Base-by-base conservation (phyloP, 2,329 filamentous ascomycete species). In the Malbranchea zuffiana region DNA sequence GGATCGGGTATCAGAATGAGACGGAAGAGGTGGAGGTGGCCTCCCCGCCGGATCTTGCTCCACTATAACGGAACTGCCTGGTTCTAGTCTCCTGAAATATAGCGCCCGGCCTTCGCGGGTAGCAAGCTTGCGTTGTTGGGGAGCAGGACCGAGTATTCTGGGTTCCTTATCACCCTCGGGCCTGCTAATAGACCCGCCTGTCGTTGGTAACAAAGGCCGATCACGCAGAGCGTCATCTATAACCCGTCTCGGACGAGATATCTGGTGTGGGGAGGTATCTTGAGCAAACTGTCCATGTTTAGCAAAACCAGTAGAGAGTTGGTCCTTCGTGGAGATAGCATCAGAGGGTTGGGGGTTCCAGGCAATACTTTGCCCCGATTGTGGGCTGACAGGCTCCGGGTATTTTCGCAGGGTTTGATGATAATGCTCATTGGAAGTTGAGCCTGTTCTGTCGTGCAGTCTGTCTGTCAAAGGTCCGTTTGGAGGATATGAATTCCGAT, bases 31-130 rank as follows among this genome's bases (percentile, higher is more conserved):
- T 28, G 50, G 16, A 8, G 35, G 35, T 28, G 50, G 52, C 29
- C 46, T 49, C 16, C 44, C 41, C 21, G 43, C 40, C 16, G 41
- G 17, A 31, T 45, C 46, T 37, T 50, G 43, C 21, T 42, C 31
- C 21, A 47, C 35, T 35, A 39, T 10, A 17, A 42, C 43, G 24
- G 41, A 37, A 33, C 31, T 29, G 19, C 32, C 21, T 10, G 23
- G 36, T n/a, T 16, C 24, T 8, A 31, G 24, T 25, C 25, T 23
- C 19, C 29, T 26, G 6, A 33, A 24, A 8, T 23, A 25, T 23
- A 13, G 8, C 16, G 16, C 36, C 31, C 17, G 21, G 10, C 21
- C 13, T 12, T 33, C 36, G 17, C 11, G 24, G 12, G 30, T 5
- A 3, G n/a, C n/a, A n/a, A n/a, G n/a, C n/a, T n/a, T n/a, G n/a